These are phyloP conservation scores for Arabis hirsuta DNA, from an alignment of 345 rosid genomes.

Conservation along the genomic window DNA sequence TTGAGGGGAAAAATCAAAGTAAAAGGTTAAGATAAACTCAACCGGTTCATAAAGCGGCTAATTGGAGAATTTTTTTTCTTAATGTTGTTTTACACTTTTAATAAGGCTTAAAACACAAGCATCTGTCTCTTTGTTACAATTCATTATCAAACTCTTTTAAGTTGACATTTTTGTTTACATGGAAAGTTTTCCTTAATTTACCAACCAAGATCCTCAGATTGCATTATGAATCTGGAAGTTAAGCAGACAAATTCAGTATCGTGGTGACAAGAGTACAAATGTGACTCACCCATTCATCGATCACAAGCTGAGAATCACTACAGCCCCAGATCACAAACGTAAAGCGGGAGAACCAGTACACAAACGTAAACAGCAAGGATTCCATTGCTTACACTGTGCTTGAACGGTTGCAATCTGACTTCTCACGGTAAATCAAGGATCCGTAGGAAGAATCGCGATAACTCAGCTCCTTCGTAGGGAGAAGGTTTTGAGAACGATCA, in stretches of 20 bases:
- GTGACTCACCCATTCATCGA: conserved; percentile 95
- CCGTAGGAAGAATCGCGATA: too few species aligned
- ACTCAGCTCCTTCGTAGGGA: too few species aligned
- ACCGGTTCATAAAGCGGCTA: background rate
- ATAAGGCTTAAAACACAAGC: background rate
- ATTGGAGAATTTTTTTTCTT: background rate
- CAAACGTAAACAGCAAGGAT: too few species aligned
- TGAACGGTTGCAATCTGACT: too few species aligned
- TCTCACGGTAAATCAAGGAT: too few species aligned
- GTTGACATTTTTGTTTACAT: conserved; percentile 33
- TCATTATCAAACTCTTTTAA: conserved; percentile 33
- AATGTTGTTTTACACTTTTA: background rate
- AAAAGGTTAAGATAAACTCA: background rate
- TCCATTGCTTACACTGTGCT: too few species aligned
- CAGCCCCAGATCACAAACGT: conserved; percentile 72
- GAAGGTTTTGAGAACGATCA: too few species aligned
- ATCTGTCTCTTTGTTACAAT: background rate
- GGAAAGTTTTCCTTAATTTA: conserved; percentile 21
- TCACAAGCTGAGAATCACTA: too few species aligned
- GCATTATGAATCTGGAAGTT: conserved; percentile 37
- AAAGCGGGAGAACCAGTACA: too few species aligned
- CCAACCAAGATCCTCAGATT: conserved; percentile 36
- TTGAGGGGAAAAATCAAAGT: too few species aligned
- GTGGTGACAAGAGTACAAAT: background rate
- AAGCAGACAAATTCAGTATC: conserved; percentile 36